Evolutionary conservation across 2,329 filamentous ascomycete species (phyloP), one percentile per base, ranked within the genome.

Genomic region (Sporothrix phasma): DNA sequence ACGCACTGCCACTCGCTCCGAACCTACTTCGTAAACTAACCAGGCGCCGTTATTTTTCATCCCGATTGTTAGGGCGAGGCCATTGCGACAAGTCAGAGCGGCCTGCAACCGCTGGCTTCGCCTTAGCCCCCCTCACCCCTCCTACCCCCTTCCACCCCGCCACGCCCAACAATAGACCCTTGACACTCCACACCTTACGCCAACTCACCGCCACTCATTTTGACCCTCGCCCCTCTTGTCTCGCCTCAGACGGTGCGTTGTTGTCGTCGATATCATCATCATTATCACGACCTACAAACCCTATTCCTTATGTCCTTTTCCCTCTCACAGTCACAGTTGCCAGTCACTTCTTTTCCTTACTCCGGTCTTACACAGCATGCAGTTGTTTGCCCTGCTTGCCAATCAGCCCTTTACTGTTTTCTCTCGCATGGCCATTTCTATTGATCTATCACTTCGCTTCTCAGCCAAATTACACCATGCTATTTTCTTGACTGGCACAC

Each of bases 361-460:
- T 47, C 41, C n/a, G 15, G 11, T 4, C 29, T 56, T 15, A 13
- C 34, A 45, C 37, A 62, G 64, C 67, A 69, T 66, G 62, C 66
- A 68, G 65, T 68, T 62, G 62, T 64, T 71, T 70, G 68, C 65
- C 67, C 67, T 69, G 69, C 62, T 46, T 31, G 54, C 37, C 47
- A 19, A 2, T 59, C 17, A 22, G 3, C 53, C 3, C 19, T 47
- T 13, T n/a, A 29, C 49, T 43, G 17, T 49, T 54, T 4, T 8
- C 46, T 22, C 39, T 19, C 2, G 15, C 45, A 17, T 45, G 37
- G 17, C 34, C 17, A 17, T 19, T 41, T 56, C 34, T 13, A n/a
- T 1, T 13, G 17, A 34, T 46, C 49, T 8, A n/a, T 15, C 19
- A 19, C 41, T 56, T 24, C 11, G 11, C 43, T 60, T 46, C 7